These are phyloP conservation scores for Gastrodia elata DNA, from an alignment of 106 monocot species.

Conservation along the genomic window DNA sequence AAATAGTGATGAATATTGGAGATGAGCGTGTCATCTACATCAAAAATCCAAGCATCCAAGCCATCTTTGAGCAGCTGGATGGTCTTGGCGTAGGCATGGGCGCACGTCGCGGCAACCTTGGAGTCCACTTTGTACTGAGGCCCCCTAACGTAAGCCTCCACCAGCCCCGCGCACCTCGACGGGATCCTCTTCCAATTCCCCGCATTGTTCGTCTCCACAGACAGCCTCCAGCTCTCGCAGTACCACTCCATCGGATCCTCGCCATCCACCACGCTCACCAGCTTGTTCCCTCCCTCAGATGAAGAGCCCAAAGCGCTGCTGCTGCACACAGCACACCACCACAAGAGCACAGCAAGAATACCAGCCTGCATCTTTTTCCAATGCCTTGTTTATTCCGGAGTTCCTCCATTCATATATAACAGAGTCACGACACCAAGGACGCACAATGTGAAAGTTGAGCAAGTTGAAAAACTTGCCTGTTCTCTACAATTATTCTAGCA, in stretches of 20 bases:
- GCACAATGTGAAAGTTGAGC: no score
- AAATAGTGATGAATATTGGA: slow-evolving; percentile 38
- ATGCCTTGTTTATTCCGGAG: no score
- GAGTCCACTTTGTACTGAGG: slow-evolving; percentile 26
- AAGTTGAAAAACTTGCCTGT: no score
- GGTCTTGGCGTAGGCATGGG: slow-evolving; percentile 16
- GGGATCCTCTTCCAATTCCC: slow-evolving; percentile 22
- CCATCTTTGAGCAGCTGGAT: slow-evolving; percentile 23
- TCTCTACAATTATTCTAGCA: no score
- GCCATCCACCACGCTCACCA: not conserved
- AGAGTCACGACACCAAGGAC: no score
- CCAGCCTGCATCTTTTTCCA: no score
- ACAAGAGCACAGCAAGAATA: no score
- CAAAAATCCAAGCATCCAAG: slow-evolving; percentile 39
- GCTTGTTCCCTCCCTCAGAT: not conserved
- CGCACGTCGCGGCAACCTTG: slow-evolving; percentile 15
- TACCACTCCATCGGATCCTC: not conserved
- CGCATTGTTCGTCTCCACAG: slow-evolving; percentile 37
- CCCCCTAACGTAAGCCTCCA: slow-evolving; percentile 29
- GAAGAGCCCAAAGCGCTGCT: not conserved
- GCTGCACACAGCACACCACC: no score
- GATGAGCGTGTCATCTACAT: slow-evolving; percentile 38
- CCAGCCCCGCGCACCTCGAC: slow-evolving; percentile 5
- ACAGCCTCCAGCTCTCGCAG: slow-evolving; percentile 37
- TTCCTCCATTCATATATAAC: no score